phyloP scores from a whole-genome alignment of 192 early-diverging fungal species.

The Rhizoclosmatium sp. region DNA sequence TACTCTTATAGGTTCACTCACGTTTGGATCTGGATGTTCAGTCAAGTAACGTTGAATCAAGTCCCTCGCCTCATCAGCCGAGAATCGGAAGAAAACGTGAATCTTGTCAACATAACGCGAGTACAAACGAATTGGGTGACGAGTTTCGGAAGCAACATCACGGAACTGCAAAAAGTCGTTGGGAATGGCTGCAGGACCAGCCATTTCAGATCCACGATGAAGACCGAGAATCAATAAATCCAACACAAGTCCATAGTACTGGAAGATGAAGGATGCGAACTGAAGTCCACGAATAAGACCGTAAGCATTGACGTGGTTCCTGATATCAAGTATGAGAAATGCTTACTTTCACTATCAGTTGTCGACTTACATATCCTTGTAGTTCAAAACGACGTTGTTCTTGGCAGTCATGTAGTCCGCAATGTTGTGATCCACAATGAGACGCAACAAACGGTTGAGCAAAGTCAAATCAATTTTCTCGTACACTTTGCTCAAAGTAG shows the following conservation, averaged over 20 bases:
- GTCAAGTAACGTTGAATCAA: conserved; percentile 96
- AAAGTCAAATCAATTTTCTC: conserved; percentile 98
- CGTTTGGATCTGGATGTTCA: conserved; percentile 97
- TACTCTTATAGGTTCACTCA: not conserved
- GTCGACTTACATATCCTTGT: conserved; percentile 89
- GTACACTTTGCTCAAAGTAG: conserved; percentile 88
- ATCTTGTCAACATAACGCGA: conserved; percentile 93
- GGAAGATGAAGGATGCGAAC: conserved; percentile 97
- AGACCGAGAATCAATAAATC: conserved; percentile 95
- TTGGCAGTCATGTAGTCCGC: conserved; percentile 99
- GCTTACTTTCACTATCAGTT: not conserved
- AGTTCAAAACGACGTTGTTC: conserved; percentile 97
- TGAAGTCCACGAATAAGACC: conserved; percentile 97
- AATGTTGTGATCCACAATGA: conserved; percentile 98
- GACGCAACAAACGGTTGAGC: conserved; percentile 88
- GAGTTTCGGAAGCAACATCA: conserved; percentile 89
- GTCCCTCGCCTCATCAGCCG: conserved; percentile 91
- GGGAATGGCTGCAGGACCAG: conserved; percentile 89
- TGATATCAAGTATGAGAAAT: not conserved
- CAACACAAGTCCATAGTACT: conserved; percentile 97
- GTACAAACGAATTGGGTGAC: conserved; percentile 96
- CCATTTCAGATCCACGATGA: conserved; percentile 95
- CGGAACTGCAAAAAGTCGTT: conserved; percentile 98
- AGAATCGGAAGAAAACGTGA: conserved; percentile 94
- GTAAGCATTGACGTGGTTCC: conserved; percentile 94